Conservation (phyloP, 2,329 filamentous ascomycete genomes). For the Rhinocladiella mackenziei region DNA sequence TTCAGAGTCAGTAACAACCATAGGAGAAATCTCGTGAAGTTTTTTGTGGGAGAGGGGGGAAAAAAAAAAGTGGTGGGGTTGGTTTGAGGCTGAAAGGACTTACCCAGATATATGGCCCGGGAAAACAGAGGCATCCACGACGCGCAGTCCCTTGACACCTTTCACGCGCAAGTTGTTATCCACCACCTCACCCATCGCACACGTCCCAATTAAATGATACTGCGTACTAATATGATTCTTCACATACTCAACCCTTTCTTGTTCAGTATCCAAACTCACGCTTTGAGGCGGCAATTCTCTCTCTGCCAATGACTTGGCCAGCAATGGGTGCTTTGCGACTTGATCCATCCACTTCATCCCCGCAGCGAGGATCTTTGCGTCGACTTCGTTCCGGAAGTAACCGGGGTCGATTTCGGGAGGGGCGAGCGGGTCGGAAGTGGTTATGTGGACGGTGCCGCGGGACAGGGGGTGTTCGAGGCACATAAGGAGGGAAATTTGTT, state of each 20-base stretch:
- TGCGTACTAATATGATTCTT: constrained; percentile 36
- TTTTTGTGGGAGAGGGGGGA: too few relatives aligned
- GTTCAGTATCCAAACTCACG: constrained; percentile 17
- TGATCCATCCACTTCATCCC: constrained; percentile 42
- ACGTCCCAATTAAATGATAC: constrained; percentile 44
- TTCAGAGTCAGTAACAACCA: too few relatives aligned
- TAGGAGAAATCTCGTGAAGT: too few relatives aligned
- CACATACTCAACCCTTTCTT: constrained; percentile 38
- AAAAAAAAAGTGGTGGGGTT: too few relatives aligned
- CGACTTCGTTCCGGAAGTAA: constrained; percentile 38
- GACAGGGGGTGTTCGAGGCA: constrained; percentile 39
- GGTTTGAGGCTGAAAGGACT: too few relatives aligned
- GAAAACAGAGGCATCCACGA: constrained; percentile 39
- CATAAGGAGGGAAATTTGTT: constrained; percentile 22
- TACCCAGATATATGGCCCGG: constrained; percentile 33
- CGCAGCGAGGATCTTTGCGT: constrained; percentile 33
- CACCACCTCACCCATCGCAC: constrained; percentile 44
- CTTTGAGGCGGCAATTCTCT: constrained; percentile 18
- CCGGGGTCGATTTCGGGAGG: constrained; percentile 43
- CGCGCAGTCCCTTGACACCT: constrained; percentile 36
- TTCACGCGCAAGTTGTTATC: constrained; percentile 37
- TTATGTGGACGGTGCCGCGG: constrained; percentile 43
- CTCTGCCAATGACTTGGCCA: constrained; percentile 18
- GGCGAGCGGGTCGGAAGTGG: constrained; percentile 38
- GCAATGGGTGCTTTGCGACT: constrained; percentile 16